Percentiles rank a stretch among this genome's conserved stretches.
Evolutionary conservation across 176 grass and related monocot genomes (phyloP).

Genomic region (Musa troglodytarum): DNA sequence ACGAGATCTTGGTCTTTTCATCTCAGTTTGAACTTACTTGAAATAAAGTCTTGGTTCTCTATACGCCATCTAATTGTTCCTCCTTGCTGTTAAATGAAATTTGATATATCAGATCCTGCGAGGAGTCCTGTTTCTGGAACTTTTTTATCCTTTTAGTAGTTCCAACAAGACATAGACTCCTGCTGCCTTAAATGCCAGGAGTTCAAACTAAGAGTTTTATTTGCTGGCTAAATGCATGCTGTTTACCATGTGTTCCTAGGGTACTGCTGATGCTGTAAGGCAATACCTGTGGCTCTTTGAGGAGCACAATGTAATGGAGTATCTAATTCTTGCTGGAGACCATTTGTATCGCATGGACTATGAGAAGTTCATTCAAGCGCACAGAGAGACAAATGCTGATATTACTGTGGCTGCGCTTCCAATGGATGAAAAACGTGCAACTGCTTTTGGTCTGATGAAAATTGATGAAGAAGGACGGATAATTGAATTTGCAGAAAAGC

Average conservation of each 20-base stretch:
- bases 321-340: constrained; percentile 80
- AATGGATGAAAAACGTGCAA: constrained; percentile 85
- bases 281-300: constrained; percentile 95
- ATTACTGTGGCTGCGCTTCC: constrained; percentile 86
- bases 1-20: background rate
- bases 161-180: background rate
- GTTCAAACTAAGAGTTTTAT: background rate
- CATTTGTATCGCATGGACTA: constrained; percentile 96
- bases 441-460: constrained; percentile 94
- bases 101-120: background rate
- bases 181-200: background rate
- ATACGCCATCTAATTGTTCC: background rate
- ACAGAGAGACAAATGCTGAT: constrained; percentile 86
- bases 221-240: background rate
- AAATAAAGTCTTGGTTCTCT: background rate
- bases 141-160: too few relatives aligned
- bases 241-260: constrained; percentile 33
- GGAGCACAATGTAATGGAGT: constrained; percentile 97
- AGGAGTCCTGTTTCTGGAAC: too few relatives aligned
- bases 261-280: constrained; percentile 85
- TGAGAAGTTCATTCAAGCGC: constrained; percentile 94
- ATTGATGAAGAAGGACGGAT: constrained; percentile 94
- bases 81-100: background rate
- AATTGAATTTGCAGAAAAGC: constrained; percentile 85
- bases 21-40: constrained; percentile 14